phyloP scores from a whole-genome alignment of 345 rosid species.

The Luvunga scandens region DNA sequence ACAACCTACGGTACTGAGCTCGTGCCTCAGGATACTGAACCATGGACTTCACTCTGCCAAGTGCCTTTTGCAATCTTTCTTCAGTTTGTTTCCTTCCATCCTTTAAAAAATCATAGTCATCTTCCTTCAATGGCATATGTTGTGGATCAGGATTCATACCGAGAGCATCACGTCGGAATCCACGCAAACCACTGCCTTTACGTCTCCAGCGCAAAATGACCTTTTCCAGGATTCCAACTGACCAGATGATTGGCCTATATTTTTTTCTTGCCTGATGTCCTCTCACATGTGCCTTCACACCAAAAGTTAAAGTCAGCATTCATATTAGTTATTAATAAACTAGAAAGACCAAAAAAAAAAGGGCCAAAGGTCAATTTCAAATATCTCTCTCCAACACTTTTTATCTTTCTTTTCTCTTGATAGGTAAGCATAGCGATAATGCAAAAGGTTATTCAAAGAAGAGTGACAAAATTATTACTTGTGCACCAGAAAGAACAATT shows the following conservation, averaged over 20 bases:
- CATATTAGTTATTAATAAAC: constrained; percentile 6
- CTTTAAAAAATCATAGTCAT: constrained; percentile 83
- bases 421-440: neutral
- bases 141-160: constrained; percentile 36
- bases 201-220: constrained; percentile 92
- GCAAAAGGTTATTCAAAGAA: neutral
- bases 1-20: constrained; percentile 83
- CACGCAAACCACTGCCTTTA: constrained; percentile 82
- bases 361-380: neutral
- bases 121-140: constrained; percentile 44
- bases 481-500: neutral
- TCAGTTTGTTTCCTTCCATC: constrained; percentile 92
- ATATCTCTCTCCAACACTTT: neutral
- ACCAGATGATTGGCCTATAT: constrained; percentile 70
- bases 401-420: neutral
- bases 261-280: constrained; percentile 92
- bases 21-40: constrained; percentile 83
- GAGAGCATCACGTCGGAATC: constrained; percentile 56
- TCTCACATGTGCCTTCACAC: constrained; percentile 77
- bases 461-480: neutral
- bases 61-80: constrained; percentile 80
- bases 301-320: constrained; percentile 16
- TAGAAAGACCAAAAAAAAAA: neutral
- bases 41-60: constrained; percentile 91
- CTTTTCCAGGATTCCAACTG: constrained; percentile 89